Base-by-base conservation (phyloP, 176 grass and related monocot genomes). In the Triticum timopheevii region DNA sequence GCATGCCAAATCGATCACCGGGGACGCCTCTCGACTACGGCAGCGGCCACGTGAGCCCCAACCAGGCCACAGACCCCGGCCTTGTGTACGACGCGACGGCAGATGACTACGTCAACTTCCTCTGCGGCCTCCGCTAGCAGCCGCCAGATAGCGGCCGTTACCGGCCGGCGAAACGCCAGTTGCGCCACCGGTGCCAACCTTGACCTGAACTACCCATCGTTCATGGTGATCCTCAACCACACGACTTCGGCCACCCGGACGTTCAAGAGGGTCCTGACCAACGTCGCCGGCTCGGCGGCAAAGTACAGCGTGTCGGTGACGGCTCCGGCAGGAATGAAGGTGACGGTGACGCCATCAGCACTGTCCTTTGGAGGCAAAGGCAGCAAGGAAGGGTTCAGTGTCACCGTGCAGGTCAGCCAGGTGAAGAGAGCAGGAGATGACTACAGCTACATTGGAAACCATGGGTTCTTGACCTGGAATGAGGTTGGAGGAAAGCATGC, bases 131-230 rank as follows among this genome's bases (percentile, higher is more conserved):
- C 8, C 59, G 4, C 6, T 95, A 93, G 47, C 52, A 86, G 22
- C 68, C 35, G 30, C 1, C 94, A 90, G 83, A 91, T 95, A 25
- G 22, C 86, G 0, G 40, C 63, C 22, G 49, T 93, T 52, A 93
- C 91, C 15, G 77, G 88, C 42, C 80, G 76, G 71, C 89, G 65
- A 28, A 76, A 83, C 27, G 23, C 78, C 76, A 65, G 49, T 30
- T 93, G 94, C 76, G 52, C 81, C 68, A 75, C 67, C 42, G 72
- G 79, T 8, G 89, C 86, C 6, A 90, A n/a, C 65, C 80, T 64
- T 22, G 91, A 96, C 68, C 89, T 96, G 4, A 96, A 93, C 77
- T 93, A 96, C 71, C 94, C 94, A 13, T 96, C 94, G 7, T 91
- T 96, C 73, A 91, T 93, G 73, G 61, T 93, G 52, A 87, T 93